Evolutionary conservation across 208 protist genomes (phyloP).

Genomic region (Endotrypanum monterogeii): DNA sequence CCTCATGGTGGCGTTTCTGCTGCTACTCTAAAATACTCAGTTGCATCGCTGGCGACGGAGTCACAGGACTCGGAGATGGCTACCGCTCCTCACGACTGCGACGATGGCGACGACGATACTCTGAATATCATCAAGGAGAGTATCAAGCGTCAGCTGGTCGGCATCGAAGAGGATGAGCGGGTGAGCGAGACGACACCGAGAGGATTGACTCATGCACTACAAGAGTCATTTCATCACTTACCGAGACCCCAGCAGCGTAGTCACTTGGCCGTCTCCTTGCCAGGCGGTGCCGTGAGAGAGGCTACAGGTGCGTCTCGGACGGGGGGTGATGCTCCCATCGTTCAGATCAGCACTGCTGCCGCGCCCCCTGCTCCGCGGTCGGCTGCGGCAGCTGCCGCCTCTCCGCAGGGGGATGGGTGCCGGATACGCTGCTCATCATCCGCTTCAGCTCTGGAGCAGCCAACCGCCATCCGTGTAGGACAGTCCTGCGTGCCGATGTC

Average conservation of each 20-base stretch:
- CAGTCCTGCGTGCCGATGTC: not conserved
- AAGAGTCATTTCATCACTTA: not conserved
- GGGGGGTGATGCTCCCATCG: not conserved
- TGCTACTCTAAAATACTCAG: not conserved
- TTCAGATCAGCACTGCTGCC: not conserved
- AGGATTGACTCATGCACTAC: not conserved
- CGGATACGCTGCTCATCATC: not conserved
- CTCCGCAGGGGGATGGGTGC: not conserved
- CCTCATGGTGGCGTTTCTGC: not conserved
- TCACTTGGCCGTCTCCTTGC: not conserved
- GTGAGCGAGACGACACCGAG: not conserved
- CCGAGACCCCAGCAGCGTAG: not conserved
- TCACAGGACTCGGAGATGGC: not conserved
- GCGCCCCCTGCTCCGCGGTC: slow-evolving; percentile 3
- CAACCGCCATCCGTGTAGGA: not conserved
- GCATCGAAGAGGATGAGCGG: slow-evolving; percentile 11
- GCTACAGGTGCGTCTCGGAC: not conserved
- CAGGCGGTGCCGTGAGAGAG: not conserved
- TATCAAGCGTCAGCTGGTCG: slow-evolving; percentile 8
- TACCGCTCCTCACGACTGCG: not conserved
- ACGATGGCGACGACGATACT: slow-evolving; percentile 4
- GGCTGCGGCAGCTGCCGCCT: not conserved
- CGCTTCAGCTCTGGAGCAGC: not conserved
- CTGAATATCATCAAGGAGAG: slow-evolving; percentile 5
- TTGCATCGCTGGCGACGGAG: not conserved